Conservation (phyloP, 805 yeast genomes). For the Sungouiozyma intestinalis region DNA sequence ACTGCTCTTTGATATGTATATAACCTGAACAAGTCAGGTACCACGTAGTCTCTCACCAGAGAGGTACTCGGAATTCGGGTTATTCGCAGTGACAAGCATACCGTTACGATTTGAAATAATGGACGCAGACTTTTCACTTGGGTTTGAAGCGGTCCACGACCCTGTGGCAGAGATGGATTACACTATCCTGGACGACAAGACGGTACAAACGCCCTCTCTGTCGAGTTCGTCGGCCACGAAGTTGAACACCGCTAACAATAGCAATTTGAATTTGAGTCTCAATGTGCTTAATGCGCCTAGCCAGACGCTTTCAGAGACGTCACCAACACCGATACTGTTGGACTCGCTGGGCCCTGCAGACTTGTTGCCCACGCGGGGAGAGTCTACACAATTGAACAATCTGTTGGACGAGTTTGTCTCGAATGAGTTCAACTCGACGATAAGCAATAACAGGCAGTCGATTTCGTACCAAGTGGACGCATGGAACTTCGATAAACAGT, state of each 20-base stretch:
- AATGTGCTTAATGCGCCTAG: background rate
- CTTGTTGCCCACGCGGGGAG: background rate
- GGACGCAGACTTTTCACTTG: background rate
- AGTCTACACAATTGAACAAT: background rate
- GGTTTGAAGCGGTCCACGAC: background rate
- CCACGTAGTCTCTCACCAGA: too few relatives aligned
- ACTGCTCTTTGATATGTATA: background rate
- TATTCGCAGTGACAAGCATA: too few relatives aligned
- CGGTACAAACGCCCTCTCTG: constrained; percentile 3
- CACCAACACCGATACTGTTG: background rate
- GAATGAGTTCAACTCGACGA: background rate
- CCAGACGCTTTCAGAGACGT: background rate
- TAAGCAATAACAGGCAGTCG: background rate
- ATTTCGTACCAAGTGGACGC: background rate
- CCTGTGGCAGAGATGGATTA: background rate
- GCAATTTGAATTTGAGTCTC: constrained; percentile 5
- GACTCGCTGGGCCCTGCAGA: background rate
- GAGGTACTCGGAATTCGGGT: too few relatives aligned
- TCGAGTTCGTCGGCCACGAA: constrained; percentile 9
- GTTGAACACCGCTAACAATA: constrained; percentile 9
- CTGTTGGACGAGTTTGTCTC: background rate
- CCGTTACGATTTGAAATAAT: too few relatives aligned
- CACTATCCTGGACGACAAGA: background rate
- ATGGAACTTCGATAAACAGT: background rate
- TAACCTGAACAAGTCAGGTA: too few relatives aligned